Conservation (phyloP, 2,329 filamentous ascomycete genomes). For the Sclerotinia sclerotiorum region DNA sequence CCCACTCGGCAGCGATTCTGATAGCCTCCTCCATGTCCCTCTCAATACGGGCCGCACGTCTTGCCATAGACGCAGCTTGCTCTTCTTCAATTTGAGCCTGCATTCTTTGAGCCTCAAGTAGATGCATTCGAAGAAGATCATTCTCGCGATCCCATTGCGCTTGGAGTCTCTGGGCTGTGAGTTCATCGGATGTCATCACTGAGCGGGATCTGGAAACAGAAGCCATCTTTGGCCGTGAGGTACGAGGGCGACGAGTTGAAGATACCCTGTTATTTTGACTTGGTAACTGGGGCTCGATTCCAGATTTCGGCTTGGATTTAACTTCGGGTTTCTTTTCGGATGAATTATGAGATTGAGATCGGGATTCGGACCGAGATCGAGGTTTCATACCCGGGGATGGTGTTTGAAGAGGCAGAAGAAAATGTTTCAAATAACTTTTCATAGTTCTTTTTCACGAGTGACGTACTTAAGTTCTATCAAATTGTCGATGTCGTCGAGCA, state of each 20-base stretch:
- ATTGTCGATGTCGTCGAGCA: slow-evolving; percentile 3
- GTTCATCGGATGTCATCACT: slow-evolving; percentile 5
- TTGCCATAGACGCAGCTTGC: slow-evolving; percentile 5
- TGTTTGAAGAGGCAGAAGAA: slow-evolving; percentile 14
- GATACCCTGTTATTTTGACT: neutral
- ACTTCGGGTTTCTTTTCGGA: slow-evolving; percentile 1
- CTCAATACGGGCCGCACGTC: slow-evolving; percentile 6
- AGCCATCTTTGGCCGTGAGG: neutral
- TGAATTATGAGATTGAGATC: neutral
- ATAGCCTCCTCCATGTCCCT: slow-evolving; percentile 17
- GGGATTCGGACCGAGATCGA: neutral
- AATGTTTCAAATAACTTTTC: slow-evolving; percentile 20
- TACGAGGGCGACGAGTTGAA: slow-evolving; percentile 1
- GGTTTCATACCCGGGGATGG: neutral
- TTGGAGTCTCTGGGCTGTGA: slow-evolving; percentile 18
- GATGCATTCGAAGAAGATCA: slow-evolving; percentile 16
- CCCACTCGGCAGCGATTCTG: slow-evolving; percentile 22
- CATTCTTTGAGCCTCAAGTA: slow-evolving; percentile 22
- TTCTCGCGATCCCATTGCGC: slow-evolving; percentile 22
- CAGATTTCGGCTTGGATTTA: slow-evolving; percentile 3
- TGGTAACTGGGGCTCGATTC: slow-evolving; percentile 3
- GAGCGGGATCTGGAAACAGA: slow-evolving; percentile 1
- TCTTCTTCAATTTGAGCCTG: slow-evolving; percentile 20
- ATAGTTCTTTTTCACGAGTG: neutral
- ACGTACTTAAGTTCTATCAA: neutral